Conservation (phyloP, 75 land plant species). For the Pseudotsuga menziesii region DNA sequence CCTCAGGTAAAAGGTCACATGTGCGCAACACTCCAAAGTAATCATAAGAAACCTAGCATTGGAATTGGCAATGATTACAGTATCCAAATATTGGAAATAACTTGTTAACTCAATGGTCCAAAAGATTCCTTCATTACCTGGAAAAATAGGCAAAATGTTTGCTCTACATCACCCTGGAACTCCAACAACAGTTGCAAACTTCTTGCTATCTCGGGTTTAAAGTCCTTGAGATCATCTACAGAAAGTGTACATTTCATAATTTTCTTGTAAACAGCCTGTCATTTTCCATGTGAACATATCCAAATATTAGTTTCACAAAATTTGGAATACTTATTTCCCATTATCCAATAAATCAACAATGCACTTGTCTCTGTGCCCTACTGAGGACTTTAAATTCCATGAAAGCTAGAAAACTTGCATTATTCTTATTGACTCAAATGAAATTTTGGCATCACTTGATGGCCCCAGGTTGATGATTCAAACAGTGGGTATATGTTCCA, state of each 20-base stretch:
- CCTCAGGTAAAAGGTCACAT: slow-evolving; percentile 32
- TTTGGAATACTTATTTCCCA: background rate
- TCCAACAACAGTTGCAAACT: slow-evolving; percentile 25
- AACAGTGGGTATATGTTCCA: too few species aligned
- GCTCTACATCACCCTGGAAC: slow-evolving; percentile 27
- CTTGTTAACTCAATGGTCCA: slow-evolving; percentile 5
- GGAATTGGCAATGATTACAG: background rate
- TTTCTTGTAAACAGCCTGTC: slow-evolving; percentile 42
- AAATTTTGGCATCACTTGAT: background rate
- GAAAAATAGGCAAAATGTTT: slow-evolving; percentile 23
- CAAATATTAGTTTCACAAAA: background rate
- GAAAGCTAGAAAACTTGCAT: background rate
- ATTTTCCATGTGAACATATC: background rate
- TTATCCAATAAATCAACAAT: background rate
- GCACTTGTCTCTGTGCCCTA: background rate
- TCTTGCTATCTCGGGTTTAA: slow-evolving; percentile 24
- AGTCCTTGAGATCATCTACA: slow-evolving; percentile 23
- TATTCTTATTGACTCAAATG: background rate
- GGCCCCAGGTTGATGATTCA: too few species aligned
- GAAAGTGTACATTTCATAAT: slow-evolving; percentile 13
- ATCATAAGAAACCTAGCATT: slow-evolving; percentile 35
- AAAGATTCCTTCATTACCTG: slow-evolving; percentile 14
- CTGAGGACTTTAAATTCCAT: background rate
- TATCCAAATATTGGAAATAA: background rate
- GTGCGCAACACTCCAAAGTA: slow-evolving; percentile 38